phyloP scores from a whole-genome alignment of 345 rosid species.

The Hypericum perforatum region DNA sequence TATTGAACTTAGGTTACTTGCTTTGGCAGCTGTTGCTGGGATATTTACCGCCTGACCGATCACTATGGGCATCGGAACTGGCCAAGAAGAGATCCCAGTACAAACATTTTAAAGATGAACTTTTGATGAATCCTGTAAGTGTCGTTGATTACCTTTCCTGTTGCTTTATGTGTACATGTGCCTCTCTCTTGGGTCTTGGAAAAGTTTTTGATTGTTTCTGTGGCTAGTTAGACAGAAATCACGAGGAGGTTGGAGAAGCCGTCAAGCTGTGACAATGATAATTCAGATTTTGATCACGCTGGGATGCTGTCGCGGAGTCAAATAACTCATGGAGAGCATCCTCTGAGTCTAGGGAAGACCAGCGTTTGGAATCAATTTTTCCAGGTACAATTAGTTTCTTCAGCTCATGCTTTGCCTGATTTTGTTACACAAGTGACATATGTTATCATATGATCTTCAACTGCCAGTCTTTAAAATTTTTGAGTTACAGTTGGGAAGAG shows the following conservation, averaged over 20 bases:
- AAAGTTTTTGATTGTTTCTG: conserved; percentile 39
- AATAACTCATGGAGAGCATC: conserved; percentile 85
- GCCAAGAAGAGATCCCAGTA: conserved; percentile 85
- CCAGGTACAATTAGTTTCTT: conserved; percentile 41
- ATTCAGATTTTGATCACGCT: conserved; percentile 34
- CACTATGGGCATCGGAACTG: conserved; percentile 69
- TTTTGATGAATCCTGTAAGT: conserved; percentile 92
- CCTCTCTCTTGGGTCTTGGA: not conserved
- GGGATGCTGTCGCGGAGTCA: conserved; percentile 69
- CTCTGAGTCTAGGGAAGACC: conserved; percentile 81
- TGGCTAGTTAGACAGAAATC: conserved; percentile 94
- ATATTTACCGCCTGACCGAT: conserved; percentile 74
- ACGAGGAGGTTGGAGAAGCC: conserved; percentile 73
- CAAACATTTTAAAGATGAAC: conserved; percentile 80
- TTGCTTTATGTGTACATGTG: no score
- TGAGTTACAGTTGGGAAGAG: no score
- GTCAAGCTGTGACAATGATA: conserved; percentile 29
- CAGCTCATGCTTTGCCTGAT: no score
- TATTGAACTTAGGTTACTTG: not conserved
- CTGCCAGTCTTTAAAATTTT: no score
- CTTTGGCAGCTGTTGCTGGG: conserved; percentile 68
- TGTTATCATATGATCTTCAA: no score
- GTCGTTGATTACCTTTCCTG: not conserved
- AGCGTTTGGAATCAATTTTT: conserved; percentile 94
- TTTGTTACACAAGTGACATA: no score